Evolutionary conservation across 495 filamentous ascomycete species (phyloP), one percentile per base, ranked within the genome.

Genomic region (Neurospora sp.): DNA sequence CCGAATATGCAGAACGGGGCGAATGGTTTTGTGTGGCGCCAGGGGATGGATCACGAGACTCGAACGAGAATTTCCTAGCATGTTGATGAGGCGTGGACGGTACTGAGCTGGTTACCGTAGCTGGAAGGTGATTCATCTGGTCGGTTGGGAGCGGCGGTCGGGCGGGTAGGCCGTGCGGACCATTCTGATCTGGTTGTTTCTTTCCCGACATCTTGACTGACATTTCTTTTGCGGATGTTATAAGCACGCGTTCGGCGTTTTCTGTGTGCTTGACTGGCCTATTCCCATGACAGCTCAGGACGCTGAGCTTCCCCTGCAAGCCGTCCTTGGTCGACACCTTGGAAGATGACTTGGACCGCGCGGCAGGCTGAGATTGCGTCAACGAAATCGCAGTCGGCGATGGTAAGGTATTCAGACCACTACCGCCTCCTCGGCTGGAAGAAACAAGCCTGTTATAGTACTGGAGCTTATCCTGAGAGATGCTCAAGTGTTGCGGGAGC

Each of bases 31-130:
- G 83, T 3, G 87, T 89, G 71, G 89, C 89, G 76, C 85, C 90
- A 38, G 95, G 95, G 5, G 95, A 98, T 15, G 92, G 95, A 69
- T 96, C 94, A 72, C 94, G 88, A 31, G 93, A 95, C 79, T 90
- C 89, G 74, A 92, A 94, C 21, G 92, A 92, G 77, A 93, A 90
- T 76, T 93, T 91, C 75, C 93, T 89, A 76, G 94, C 87, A 80
- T 93, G 91, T 79, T 98, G 94, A 74, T 93, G 94, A 5, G 96
- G 96, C 1, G 96, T 99, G 5, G 96, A 97, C 0, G 96, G 96
- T 28, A 99, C 90, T 21, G 96, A 98, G 78, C 87, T 97, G 13
- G 96, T 97, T 73, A 96, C 94, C 42, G 91, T 85, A 17, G 89
- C 69, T 15, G 75, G 73, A 40, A 73, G 70, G 15, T 76, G 73